phyloP scores from a whole-genome alignment of 768 basidiomycete species.

The Cystofilobasidium bisporidii region DNA sequence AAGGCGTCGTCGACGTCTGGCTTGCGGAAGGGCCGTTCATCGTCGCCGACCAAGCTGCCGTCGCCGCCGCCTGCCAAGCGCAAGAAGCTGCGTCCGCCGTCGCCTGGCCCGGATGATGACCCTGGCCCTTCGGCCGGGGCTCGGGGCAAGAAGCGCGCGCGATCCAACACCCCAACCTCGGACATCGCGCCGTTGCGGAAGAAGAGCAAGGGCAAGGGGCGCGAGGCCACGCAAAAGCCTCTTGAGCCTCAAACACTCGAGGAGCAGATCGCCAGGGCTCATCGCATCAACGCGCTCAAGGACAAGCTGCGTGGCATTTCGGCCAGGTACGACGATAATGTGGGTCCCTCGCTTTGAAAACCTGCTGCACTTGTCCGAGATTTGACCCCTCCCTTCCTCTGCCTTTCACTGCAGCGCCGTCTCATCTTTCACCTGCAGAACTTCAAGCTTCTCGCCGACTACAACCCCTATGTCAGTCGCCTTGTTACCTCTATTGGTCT shows the following conservation, averaged over 20 bases:
- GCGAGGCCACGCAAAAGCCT: background rate
- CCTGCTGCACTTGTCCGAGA: background rate
- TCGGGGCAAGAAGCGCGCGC: background rate
- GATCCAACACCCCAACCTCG: background rate
- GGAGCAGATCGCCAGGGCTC: background rate
- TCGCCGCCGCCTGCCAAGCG: background rate
- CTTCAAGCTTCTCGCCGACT: background rate
- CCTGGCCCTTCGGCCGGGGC: background rate
- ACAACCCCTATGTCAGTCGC: background rate
- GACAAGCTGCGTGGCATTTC: background rate
- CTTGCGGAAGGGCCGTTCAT: too few relatives aligned
- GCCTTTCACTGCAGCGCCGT: background rate
- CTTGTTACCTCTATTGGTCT: too few relatives aligned
- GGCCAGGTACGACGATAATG: background rate
- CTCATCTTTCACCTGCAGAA: background rate
- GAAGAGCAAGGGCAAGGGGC: slow-evolving; percentile 1
- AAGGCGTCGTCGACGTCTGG: too few relatives aligned
- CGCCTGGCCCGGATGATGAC: background rate
- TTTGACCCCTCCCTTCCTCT: background rate
- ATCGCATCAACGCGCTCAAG: background rate
- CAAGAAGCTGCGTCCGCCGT: background rate
- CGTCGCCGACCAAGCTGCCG: too few relatives aligned
- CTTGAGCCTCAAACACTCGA: background rate
- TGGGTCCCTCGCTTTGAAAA: background rate
- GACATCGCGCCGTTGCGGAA: background rate